Evolutionary conservation across 257 asterid species (phyloP).

Genomic region (Solanum sejunctum): DNA sequence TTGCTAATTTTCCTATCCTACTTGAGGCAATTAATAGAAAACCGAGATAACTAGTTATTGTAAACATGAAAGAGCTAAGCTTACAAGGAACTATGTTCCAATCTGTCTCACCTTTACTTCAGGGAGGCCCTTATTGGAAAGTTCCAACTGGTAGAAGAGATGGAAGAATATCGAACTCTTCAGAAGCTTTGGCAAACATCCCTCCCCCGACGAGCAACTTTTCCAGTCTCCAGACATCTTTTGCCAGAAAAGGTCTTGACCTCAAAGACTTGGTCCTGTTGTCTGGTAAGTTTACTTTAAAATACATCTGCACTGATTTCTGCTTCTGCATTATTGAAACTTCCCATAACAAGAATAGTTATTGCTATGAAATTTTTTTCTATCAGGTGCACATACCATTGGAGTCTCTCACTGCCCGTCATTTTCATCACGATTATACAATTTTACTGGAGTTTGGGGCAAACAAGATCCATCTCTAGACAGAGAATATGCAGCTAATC

Average conservation of each 20-base stretch:
- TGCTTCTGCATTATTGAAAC: background rate
- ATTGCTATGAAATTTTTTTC: too few species aligned
- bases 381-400: constrained; percentile 45
- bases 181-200: constrained; percentile 24
- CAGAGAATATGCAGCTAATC: constrained; percentile 8
- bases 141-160: constrained; percentile 29
- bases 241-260: constrained; percentile 30
- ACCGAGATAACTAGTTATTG: background rate
- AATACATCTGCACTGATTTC: background rate
- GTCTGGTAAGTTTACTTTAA: constrained; percentile 20
- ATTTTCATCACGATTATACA: constrained; percentile 29
- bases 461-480: constrained; percentile 31
- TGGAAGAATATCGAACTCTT: constrained; percentile 13
- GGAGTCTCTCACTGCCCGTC: constrained; percentile 46
- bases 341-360: too few species aligned
- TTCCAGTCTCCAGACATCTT: constrained; percentile 24
- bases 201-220: constrained; percentile 51
- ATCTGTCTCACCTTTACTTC: background rate
- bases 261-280: background rate
- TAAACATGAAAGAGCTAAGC: background rate
- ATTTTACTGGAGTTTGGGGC: constrained; percentile 39
- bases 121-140: constrained; percentile 20
- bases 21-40: background rate
- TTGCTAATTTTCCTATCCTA: background rate
- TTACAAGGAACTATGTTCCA: background rate